Conservation (phyloP, 208 protist genomes). For the Leishmania arabica region DNA sequence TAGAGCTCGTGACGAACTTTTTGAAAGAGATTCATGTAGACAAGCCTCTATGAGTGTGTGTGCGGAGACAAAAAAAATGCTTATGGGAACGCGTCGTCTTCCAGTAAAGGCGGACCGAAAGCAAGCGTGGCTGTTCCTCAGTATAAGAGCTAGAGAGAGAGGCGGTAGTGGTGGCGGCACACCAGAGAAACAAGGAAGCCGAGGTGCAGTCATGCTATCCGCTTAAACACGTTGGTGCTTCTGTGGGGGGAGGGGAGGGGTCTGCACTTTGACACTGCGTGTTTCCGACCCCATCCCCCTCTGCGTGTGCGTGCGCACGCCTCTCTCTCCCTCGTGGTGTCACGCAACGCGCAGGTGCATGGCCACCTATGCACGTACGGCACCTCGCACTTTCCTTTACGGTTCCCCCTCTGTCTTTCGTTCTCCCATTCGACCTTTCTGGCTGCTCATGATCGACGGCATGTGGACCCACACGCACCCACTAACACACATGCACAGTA, state of each 20-base stretch:
- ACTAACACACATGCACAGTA: neutral
- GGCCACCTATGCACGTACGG: neutral
- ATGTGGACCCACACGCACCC: neutral
- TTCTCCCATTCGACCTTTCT: neutral
- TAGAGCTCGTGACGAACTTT: constrained; percentile 32
- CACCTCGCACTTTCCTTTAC: neutral
- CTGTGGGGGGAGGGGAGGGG: too few relatives aligned
- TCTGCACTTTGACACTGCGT: too few relatives aligned
- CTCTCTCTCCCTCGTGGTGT: too few relatives aligned
- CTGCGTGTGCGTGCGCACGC: too few relatives aligned
- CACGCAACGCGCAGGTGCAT: neutral
- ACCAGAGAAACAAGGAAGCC: neutral
- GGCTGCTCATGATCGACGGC: neutral
- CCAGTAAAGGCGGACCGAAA: neutral
- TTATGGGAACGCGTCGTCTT: too few relatives aligned
- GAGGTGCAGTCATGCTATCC: neutral
- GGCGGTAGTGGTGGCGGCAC: neutral
- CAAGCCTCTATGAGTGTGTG: neutral
- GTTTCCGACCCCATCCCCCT: too few relatives aligned
- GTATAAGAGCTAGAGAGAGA: neutral
- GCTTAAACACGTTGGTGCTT: too few relatives aligned
- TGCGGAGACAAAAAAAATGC: neutral
- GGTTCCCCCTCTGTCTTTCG: neutral
- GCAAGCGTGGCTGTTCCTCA: neutral
- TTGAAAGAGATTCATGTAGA: constrained; percentile 13